Percentiles rank a stretch among this genome's conserved stretches.
Conservation (phyloP, 2,329 filamentous ascomycete genomes). For the Aureobasidium sp. region DNA sequence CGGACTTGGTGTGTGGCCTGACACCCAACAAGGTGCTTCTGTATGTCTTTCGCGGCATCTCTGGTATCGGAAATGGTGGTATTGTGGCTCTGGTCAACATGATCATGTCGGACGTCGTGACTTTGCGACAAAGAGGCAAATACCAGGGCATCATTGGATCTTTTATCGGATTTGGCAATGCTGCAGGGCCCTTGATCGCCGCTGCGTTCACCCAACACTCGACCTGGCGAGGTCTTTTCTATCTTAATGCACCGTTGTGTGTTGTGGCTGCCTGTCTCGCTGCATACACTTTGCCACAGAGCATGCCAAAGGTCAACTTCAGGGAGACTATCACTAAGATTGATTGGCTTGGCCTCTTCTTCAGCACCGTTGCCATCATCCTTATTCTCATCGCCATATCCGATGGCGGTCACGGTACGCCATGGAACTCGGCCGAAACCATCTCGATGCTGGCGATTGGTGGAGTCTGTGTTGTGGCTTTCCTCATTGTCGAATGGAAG, state of each 20-base stretch:
- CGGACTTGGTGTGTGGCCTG: constrained; percentile 54
- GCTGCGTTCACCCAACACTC: constrained; percentile 38
- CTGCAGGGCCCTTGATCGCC: constrained; percentile 49
- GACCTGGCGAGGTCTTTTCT: constrained; percentile 22
- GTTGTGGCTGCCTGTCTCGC: constrained; percentile 39
- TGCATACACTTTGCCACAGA: constrained; percentile 40
- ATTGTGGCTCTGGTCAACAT: constrained; percentile 26
- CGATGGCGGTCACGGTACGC: constrained; percentile 54
- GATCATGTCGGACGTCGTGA: constrained; percentile 27
- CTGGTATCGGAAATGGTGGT: constrained; percentile 22
- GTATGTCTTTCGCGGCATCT: constrained; percentile 26
- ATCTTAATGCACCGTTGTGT: constrained; percentile 45
- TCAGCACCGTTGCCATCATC: constrained; percentile 41
- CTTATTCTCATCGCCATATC: constrained; percentile 39
- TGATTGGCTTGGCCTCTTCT: constrained; percentile 44
- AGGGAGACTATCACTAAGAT: constrained; percentile 42
- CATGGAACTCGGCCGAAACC: constrained; percentile 51
- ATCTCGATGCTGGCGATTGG: constrained; percentile 51
- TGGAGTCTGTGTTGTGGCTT: constrained; percentile 39
- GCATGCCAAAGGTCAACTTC: constrained; percentile 53
- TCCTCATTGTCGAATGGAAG: constrained; percentile 49
- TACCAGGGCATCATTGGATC: constrained; percentile 15
- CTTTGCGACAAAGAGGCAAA: constrained; percentile 18
- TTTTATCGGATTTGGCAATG: constrained; percentile 45
- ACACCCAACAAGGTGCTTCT: constrained; percentile 34